Conservation (phyloP, 2,329 filamentous ascomycete genomes). For the Ploettnerulaceae sp. region DNA sequence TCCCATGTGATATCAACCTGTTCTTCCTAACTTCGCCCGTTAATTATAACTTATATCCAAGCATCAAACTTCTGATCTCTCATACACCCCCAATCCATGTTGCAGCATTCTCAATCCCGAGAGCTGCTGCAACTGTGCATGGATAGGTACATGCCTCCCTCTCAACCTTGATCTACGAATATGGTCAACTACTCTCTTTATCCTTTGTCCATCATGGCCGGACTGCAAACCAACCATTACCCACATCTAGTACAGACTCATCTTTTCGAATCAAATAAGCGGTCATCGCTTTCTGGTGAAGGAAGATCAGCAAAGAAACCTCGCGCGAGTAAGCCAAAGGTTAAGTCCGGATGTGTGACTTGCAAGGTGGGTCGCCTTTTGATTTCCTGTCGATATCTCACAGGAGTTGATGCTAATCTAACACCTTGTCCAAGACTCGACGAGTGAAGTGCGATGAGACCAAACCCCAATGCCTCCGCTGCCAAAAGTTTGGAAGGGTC, state of each 20-base stretch:
- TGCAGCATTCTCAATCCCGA: neutral
- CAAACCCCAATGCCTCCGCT: conserved; percentile 57
- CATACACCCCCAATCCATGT: conserved; percentile 1
- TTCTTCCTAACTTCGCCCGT: neutral
- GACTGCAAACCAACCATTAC: conserved; percentile 1
- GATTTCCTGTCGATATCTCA: neutral
- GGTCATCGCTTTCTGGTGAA: conserved; percentile 18
- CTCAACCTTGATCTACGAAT: neutral
- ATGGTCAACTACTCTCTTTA: conserved; percentile 6
- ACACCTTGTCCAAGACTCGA: conserved; percentile 41
- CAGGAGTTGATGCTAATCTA: conserved; percentile 13
- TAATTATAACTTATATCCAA: too few species aligned
- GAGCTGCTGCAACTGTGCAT: neutral
- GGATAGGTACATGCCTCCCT: too few species aligned
- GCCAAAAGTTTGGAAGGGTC: conserved; percentile 51
- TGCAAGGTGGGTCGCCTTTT: conserved; percentile 58
- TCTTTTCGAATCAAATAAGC: conserved; percentile 21
- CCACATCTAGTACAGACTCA: conserved; percentile 7
- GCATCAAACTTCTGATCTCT: conserved; percentile 1
- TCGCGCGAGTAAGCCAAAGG: conserved; percentile 42
- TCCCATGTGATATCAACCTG: neutral
- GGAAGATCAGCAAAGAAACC: conserved; percentile 22
- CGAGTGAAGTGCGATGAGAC: conserved; percentile 64
- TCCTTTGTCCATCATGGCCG: neutral
- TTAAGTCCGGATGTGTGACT: conserved; percentile 61